Percentiles rank a stretch among this genome's conserved stretches.
Evolutionary conservation across 805 yeast genomes (phyloP).

Genomic region (Kazachstania taianensis): DNA sequence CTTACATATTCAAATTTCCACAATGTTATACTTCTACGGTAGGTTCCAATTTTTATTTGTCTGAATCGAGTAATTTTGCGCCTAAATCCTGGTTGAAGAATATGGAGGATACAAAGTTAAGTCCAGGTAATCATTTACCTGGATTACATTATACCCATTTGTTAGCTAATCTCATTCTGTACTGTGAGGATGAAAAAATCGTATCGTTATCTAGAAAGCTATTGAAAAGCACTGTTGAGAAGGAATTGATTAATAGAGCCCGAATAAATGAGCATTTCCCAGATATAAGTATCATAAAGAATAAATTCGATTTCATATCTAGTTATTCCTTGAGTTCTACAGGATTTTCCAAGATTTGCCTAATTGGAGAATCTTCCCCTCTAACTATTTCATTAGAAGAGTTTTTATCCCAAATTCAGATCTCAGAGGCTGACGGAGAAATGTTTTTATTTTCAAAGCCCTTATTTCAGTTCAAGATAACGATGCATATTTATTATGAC

Average conservation of each 20-base stretch:
- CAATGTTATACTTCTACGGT: conserved; percentile 40
- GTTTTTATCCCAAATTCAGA: conserved; percentile 19
- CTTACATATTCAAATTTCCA: conserved; percentile 49
- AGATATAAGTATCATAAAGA: conserved; percentile 27
- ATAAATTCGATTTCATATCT: conserved; percentile 36
- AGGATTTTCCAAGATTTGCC: conserved; percentile 45
- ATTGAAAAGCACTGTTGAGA: conserved; percentile 12
- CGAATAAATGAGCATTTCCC: conserved; percentile 28
- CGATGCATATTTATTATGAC: conserved; percentile 38
- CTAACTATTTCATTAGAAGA: conserved; percentile 27
- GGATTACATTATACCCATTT: conserved; percentile 42
- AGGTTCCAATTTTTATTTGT: conserved; percentile 46
- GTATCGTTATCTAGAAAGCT: conserved; percentile 29
- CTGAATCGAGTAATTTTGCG: conserved; percentile 50
- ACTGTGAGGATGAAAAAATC: conserved; percentile 32
- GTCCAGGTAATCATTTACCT: conserved; percentile 39
- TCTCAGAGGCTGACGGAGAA: conserved; percentile 2
- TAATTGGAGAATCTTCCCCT: conserved; percentile 27
- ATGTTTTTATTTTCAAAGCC: background rate
- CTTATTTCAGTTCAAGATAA: conserved; percentile 21
- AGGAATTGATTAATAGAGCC: conserved; percentile 37
- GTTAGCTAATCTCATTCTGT: conserved; percentile 36
- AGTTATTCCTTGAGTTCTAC: conserved; percentile 43
- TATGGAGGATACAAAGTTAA: conserved; percentile 45
- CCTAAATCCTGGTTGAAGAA: conserved; percentile 44